Base-by-base conservation (phyloP, 169 alveolate genomes). In the Eimeria sp. region DNA sequence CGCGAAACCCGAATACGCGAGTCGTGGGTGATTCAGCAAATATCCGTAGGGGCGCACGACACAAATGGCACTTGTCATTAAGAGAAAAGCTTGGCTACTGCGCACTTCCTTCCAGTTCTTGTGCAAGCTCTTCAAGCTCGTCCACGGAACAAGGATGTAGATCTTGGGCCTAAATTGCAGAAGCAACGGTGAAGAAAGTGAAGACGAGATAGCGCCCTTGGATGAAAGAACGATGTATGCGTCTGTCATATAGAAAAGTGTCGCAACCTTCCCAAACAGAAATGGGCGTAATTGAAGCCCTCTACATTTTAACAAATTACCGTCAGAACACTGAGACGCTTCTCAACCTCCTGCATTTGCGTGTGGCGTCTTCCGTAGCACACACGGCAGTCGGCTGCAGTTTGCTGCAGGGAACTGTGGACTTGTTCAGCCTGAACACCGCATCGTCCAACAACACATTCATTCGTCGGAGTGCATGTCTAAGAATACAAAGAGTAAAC, bases 71-170 rank as follows among this genome's bases (percentile, higher is more conserved):
- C 14, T 43, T 20, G 4, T 74, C 33, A 72, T 8, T n/a, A 25
- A 64, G 58, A 30, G 56, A 74, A 74, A 20, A 6, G 77, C 20
- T 37, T 30, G 33, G 88, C 66, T 77, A 49, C 60, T 56, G 37
- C 96, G 40, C 72, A 94, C 96, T 85, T 54, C 94, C 93, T 82
- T 94, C 96, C 40, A 94, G 74, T 56, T 94, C 96, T 43, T 94
- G 96, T 16, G 96, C 96, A 54, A 94, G 94, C 58, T 94, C 96
- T 71, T 94, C 96, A 18, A 94, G 87, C 89, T 94, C 96, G 64
- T 83, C 96, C 52, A 89, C 88, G n/a, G 96, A 83, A 43, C 96
- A 94, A 9, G 94, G 89, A 25, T 77, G 76, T 6, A 94, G 89
- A 18, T 71, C 89, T 58, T 94, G 94, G 78, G 96, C 96, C 96